A percentile compares a stretch with the other conserved stretches of the same genome.
Conservation (phyloP, 2,329 filamentous ascomycete genomes). For the Pezicula neosporulosa region DNA sequence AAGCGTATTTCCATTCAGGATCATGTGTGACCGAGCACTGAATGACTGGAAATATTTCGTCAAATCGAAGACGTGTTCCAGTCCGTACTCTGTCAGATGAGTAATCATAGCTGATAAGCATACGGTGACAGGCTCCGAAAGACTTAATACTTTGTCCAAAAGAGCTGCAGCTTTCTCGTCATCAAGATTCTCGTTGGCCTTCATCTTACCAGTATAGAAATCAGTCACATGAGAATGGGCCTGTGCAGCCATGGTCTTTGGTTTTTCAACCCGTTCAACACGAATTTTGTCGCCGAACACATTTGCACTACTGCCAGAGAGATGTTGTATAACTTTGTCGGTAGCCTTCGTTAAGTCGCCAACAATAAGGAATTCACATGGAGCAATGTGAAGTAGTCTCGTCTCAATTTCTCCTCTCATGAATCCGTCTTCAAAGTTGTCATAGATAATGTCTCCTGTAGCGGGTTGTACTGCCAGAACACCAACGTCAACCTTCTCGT, state of each 20-base stretch:
- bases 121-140: conserved; percentile 83
- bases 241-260: conserved; percentile 79
- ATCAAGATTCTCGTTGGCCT: conserved; percentile 48
- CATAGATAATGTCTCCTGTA: conserved; percentile 93
- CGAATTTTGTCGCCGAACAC: conserved; percentile 89
- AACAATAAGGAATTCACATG: conserved; percentile 91
- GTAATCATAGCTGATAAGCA: conserved; percentile 96
- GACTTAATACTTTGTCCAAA: conserved; percentile 79
- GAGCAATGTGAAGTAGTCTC: conserved; percentile 88
- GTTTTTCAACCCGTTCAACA: conserved; percentile 73
- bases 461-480: conserved; percentile 92
- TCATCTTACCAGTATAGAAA: conserved; percentile 88
- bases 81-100: conserved; percentile 84
- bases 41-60: conserved; percentile 98
- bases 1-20: conserved; percentile 90
- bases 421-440: conserved; percentile 94
- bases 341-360: conserved; percentile 87
- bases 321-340: conserved; percentile 85
- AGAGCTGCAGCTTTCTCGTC: conserved; percentile 60
- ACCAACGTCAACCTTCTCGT: conserved; percentile 90
- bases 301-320: conserved; percentile 85
- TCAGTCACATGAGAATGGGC: conserved; percentile 85
- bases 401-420: conserved; percentile 97
- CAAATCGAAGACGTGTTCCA: conserved; percentile 92
- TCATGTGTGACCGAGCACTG: conserved; percentile 90